A percentile compares a stretch with the other conserved stretches of the same genome.
phyloP scores from a whole-genome alignment of 441 rosid genomes.

The Breynia disticha region DNA sequence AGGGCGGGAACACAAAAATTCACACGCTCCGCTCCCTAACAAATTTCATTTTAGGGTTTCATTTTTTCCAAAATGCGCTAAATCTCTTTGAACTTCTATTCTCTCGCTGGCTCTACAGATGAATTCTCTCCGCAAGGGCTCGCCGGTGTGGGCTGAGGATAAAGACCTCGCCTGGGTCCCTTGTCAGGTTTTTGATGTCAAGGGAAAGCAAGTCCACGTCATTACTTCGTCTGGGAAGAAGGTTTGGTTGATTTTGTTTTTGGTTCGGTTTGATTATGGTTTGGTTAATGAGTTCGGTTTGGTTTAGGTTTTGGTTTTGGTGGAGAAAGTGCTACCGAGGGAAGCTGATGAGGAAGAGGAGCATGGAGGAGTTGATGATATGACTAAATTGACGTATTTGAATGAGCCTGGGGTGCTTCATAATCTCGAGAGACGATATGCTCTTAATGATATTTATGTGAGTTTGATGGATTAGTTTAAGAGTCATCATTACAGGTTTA shows the following conservation, averaged over 20 bases:
- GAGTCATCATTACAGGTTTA: no score
- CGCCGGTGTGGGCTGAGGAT: slow-evolving; percentile 87
- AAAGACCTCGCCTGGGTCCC: slow-evolving; percentile 73
- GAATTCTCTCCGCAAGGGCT: slow-evolving; percentile 50
- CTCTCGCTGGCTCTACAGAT: slow-evolving; percentile 24
- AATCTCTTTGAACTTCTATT: neutral
- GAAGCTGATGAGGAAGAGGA: slow-evolving; percentile 80
- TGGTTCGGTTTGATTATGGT: neutral
- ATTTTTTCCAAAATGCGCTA: neutral
- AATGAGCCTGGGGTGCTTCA: slow-evolving; percentile 93
- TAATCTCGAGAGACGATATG: slow-evolving; percentile 76
- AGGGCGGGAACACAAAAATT: slow-evolving; percentile 48
- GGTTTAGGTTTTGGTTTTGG: slow-evolving; percentile 37
- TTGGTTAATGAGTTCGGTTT: neutral
- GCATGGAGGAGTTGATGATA: slow-evolving; percentile 95
- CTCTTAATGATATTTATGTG: slow-evolving; percentile 90
- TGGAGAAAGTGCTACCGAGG: slow-evolving; percentile 51
- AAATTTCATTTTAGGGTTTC: slow-evolving; percentile 18
- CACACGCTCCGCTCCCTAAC: slow-evolving; percentile 3
- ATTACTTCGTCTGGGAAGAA: slow-evolving; percentile 42
- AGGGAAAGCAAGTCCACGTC: slow-evolving; percentile 48
- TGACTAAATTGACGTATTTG: slow-evolving; percentile 87
- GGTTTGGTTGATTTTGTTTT: slow-evolving; percentile 26
- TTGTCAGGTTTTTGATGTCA: slow-evolving; percentile 47
- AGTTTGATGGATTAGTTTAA: slow-evolving; percentile 31